phyloP scores from a whole-genome alignment of 2,329 filamentous ascomycete species.

The Trichoderma sp. region DNA sequence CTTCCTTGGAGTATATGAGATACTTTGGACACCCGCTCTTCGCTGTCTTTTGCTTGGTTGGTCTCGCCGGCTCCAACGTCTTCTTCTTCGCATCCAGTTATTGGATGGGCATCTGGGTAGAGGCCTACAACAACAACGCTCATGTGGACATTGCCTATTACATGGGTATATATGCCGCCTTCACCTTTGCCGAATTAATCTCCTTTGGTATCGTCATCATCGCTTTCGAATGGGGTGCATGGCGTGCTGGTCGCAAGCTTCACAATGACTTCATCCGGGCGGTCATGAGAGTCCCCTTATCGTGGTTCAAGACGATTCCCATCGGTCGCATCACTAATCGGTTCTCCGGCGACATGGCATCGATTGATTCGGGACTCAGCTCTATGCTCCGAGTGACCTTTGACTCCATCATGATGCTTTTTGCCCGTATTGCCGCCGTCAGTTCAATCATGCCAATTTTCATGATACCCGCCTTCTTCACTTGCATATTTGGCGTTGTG shows the following conservation, averaged over 20 bases:
- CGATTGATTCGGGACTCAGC: conserved; percentile 52
- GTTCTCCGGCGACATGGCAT: conserved; percentile 59
- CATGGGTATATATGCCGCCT: conserved; percentile 52
- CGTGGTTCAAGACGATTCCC: conserved; percentile 58
- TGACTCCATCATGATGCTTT: conserved; percentile 44
- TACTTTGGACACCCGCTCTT: conserved; percentile 52
- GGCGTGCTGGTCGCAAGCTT: conserved; percentile 55
- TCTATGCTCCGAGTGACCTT: conserved; percentile 47
- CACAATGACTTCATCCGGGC: conserved; percentile 55
- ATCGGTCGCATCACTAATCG: conserved; percentile 56
- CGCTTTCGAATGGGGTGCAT: conserved; percentile 56
- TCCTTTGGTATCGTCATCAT: conserved; percentile 46
- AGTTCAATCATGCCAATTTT: conserved; percentile 56
- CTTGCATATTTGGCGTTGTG: conserved; percentile 47
- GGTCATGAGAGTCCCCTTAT: conserved; percentile 55
- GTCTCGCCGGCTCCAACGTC: conserved; percentile 44
- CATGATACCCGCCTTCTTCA: conserved; percentile 47
- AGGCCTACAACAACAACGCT: conserved; percentile 48
- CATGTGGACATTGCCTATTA: conserved; percentile 52
- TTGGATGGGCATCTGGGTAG: conserved; percentile 57
- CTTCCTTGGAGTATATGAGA: conserved; percentile 51
- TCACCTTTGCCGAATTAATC: conserved; percentile 46
- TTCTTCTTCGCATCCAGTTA: conserved; percentile 46
- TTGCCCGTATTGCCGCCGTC: conserved; percentile 50
- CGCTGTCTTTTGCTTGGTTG: conserved; percentile 41